Percentiles rank a stretch among this genome's conserved stretches.
These are phyloP conservation scores for Perkinsus marinus DNA, from an alignment of 169 alveolate genomes.

Conservation along the genomic window DNA sequence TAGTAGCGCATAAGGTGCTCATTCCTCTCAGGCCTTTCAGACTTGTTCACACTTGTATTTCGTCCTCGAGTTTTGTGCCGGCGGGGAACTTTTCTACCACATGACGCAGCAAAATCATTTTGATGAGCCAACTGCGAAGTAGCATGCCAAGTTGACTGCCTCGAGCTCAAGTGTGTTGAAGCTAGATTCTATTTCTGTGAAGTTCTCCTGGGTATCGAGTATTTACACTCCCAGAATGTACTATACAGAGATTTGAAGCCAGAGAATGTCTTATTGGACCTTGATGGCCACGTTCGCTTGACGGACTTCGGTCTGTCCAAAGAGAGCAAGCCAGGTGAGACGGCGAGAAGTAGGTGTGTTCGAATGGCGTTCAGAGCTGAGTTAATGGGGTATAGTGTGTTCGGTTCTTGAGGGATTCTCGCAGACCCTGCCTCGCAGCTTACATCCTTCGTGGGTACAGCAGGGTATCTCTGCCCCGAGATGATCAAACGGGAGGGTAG, in stretches of 20 bases:
- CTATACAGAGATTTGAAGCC: conserved; percentile 77
- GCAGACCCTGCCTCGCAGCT: not conserved
- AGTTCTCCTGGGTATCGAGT: conserved; percentile 54
- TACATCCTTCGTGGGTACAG: conserved; percentile 53
- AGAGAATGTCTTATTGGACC: conserved; percentile 66
- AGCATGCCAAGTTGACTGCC: not conserved
- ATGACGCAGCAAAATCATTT: conserved; percentile 32
- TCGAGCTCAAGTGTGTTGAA: not conserved
- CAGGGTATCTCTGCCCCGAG: conserved; percentile 75
- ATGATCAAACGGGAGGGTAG: conserved; percentile 45
- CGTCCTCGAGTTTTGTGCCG: conserved; percentile 50
- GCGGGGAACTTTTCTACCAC: conserved; percentile 50
- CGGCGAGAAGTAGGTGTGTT: conserved; percentile 26
- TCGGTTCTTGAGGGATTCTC: no score
- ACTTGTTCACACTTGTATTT: conserved; percentile 43
- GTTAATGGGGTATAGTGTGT: no score
- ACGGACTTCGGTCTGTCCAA: conserved; percentile 77
- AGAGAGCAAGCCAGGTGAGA: conserved; percentile 47
- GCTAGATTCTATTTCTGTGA: conserved; percentile 47
- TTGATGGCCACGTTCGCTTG: conserved; percentile 63
- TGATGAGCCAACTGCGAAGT: not conserved
- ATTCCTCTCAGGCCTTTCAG: conserved; percentile 33
- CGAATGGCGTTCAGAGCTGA: conserved; percentile 1
- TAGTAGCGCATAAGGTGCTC: not conserved
- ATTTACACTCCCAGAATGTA: conserved; percentile 61